Evolutionary conservation across 192 early-diverging fungal genomes (phyloP), one percentile per base, ranked within the genome.

Genomic region (Podila minutissima): DNA sequence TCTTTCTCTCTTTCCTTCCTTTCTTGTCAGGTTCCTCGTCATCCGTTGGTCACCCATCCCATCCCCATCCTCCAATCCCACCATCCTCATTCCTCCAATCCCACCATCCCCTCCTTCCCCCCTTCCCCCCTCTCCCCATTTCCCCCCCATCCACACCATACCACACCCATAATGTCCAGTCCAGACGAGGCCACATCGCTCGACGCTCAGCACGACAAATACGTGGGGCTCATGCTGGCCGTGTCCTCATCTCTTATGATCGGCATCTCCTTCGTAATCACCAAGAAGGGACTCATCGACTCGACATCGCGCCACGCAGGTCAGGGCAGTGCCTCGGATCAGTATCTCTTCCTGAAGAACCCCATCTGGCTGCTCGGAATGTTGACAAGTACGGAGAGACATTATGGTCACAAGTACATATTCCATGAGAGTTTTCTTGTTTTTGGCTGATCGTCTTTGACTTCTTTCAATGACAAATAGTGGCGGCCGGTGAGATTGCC

Each of bases 331-430:
- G 91, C 93, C 26, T 92, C 92, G 9, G 95, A 96, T 57, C 87
- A 89, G 15, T 88, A 93, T 66, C 85, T 90, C 67, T 98, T 96
- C 74, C 86, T 98, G 66, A 91, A 91, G 72, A 97, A 96, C 84
- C 87, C 88, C 69, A 91, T 93, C 49, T 98, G 97, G 97, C 97
- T 96, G 92, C 83, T 88, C 33, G 97, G 97, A 62, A 96, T 96
- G 91, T 66, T 85, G 26, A 94, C 93, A 74, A 95, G 93, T 94
- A 86, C 3, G 41, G 15, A 13, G 41, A 46, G 41, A 10, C 35
- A 24, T 26, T 55, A 55, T 26, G 6, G 19, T 37, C 35, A 29
- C 31, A 24, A 22, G 24, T 62, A 26, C 49, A 64, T 48, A 19
- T 41, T 63, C 32, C 20, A 35, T 28, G 11, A 12, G 8, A 8